These are phyloP conservation scores for Globisporangium iwayamae DNA, from an alignment of 352 stramenopile genomes.

Conservation along the genomic window DNA sequence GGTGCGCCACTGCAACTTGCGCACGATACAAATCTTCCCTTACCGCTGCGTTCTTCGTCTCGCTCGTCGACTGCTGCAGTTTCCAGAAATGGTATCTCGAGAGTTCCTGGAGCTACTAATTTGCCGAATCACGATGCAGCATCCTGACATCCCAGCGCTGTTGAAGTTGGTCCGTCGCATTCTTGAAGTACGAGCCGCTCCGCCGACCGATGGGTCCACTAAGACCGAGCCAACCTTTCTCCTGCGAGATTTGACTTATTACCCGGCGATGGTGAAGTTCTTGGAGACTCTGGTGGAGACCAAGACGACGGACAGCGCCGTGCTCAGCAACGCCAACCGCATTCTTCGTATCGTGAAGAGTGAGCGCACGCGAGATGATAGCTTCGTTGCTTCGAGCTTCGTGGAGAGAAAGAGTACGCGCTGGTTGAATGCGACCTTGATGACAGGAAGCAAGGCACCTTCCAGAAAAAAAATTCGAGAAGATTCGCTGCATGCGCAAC, in stretches of 20 bases:
- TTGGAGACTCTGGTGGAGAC: constrained; percentile 48
- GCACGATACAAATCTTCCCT: constrained; percentile 65
- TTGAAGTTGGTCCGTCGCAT: constrained; percentile 74
- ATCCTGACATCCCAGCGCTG: constrained; percentile 62
- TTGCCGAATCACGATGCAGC: constrained; percentile 65
- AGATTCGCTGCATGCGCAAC: neutral
- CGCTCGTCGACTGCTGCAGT: constrained; percentile 60
- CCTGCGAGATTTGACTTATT: constrained; percentile 70
- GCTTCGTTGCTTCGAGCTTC: constrained; percentile 47
- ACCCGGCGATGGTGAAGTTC: constrained; percentile 52
- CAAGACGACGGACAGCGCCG: constrained; percentile 36
- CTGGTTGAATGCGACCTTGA: constrained; percentile 74
- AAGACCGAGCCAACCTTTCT: constrained; percentile 38
- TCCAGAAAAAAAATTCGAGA: constrained; percentile 19
- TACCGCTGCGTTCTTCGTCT: constrained; percentile 66
- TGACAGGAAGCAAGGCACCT: constrained; percentile 31
- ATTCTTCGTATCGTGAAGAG: constrained; percentile 69
- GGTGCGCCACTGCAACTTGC: constrained; percentile 68
- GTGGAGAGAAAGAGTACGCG: constrained; percentile 48
- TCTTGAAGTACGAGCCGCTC: constrained; percentile 49
- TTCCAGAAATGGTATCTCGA: constrained; percentile 55
- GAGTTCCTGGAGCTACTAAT: constrained; percentile 74
- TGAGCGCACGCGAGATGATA: constrained; percentile 51
- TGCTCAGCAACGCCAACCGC: constrained; percentile 72
- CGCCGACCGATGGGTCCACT: constrained; percentile 24